These are phyloP conservation scores for Tricholoma sp. DNA, from an alignment of 768 basidiomycete genomes.

Conservation along the genomic window DNA sequence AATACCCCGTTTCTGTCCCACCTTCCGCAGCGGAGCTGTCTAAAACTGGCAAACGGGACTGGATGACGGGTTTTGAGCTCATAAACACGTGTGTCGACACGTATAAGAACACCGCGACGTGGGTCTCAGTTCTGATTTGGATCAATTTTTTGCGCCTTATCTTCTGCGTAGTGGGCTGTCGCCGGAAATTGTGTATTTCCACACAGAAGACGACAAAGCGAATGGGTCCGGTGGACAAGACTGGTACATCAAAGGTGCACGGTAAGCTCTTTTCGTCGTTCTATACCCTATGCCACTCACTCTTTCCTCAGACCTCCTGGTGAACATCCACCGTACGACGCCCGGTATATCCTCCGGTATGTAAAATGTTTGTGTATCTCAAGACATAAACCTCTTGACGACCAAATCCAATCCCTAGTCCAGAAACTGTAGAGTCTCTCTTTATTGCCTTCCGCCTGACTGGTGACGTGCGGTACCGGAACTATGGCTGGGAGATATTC, in stretches of 20 bases:
- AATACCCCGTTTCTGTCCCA: conserved; percentile 53
- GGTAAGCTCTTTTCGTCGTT: conserved; percentile 32
- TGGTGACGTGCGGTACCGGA: conserved; percentile 74
- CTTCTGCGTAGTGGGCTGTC: conserved; percentile 60
- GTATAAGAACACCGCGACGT: conserved; percentile 73
- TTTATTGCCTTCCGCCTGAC: conserved; percentile 90
- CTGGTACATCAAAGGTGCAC: too few species aligned
- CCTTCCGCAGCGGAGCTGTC: conserved; percentile 59
- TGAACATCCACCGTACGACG: conserved; percentile 59
- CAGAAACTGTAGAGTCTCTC: conserved; percentile 91
- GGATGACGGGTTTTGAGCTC: conserved; percentile 76
- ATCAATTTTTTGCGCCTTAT: background rate
- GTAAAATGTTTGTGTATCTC: conserved; percentile 7
- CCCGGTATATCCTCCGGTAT: conserved; percentile 85
- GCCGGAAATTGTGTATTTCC: conserved; percentile 89
- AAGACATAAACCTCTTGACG: conserved; percentile 1
- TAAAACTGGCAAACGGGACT: conserved; percentile 63
- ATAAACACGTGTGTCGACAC: conserved; percentile 86
- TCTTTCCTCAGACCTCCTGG: conserved; percentile 19
- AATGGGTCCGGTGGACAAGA: conserved; percentile 57
- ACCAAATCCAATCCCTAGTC: conserved; percentile 36
- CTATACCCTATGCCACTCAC: background rate
- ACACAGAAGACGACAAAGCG: too few species aligned
- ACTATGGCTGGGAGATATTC: conserved; percentile 88
- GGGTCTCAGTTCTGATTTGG: conserved; percentile 22